Evolutionary conservation across 2,329 filamentous ascomycete species (phyloP), one percentile per base, ranked within the genome.

Genomic region (Ilyonectria mors-panacis): DNA sequence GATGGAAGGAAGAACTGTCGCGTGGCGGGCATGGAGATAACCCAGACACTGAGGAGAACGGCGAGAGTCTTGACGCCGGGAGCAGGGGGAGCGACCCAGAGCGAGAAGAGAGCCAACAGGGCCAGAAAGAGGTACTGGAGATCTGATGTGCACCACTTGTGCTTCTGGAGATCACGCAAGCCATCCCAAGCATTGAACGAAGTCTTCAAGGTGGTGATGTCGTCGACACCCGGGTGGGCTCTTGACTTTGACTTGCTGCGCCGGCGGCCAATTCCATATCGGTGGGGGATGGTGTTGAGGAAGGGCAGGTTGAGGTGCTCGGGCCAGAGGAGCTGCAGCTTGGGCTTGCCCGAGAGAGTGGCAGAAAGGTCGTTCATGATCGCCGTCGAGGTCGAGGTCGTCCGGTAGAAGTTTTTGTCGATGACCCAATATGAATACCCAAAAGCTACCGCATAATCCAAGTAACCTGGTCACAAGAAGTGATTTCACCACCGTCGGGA

Each of bases 1-100:
- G 94, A 94, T 10, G 95, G 95, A 47, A 97, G 85, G 79, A 97
- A 94, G 81, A 98, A 97, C 80, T 98, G 95, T 70, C 94, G 88
- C 4, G 95, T 97, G 57, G 94, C 87, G 7, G 95, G 95, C 80
- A 97, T 88, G 50, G 95, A 85, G 44, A 97, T 85, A 35, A 94
- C 89, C 72, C 90, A 84, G 66, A 92, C 84, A 68, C 95, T 86
- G 59, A 89, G 85, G 1, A 91, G 86, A 15, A 94, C 87, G 47
- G 92, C 89, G 54, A 90, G 86, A 1, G 92, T 91, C 87, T 97
- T 98, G 70, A 92, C 83, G 62, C 95, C 80, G 0, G 94, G 92
- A 1, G 94, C 94, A 0, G 94, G 88, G 70, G 95, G 92, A 68
- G 95, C 94, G 70, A 98, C 90, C 75, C 88, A 92, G 68, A 98